Base-by-base conservation (phyloP, 768 basidiomycete genomes). In the Russula brevipes region DNA sequence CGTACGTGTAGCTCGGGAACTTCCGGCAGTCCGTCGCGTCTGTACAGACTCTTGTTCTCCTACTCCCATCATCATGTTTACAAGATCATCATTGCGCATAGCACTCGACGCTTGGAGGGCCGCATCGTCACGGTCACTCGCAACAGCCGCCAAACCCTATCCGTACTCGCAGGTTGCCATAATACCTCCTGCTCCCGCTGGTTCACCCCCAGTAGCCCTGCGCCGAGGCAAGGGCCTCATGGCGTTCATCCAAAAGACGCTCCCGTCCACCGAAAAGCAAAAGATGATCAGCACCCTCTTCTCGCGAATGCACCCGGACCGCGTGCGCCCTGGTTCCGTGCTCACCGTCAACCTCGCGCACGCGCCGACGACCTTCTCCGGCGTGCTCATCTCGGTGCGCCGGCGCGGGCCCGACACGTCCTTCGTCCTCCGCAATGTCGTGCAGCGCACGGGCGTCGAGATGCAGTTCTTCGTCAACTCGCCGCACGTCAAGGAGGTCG, bases 361-460 rank as follows among this genome's bases (percentile, higher is more conserved):
- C 63, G 85, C 91, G 6, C 89, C 90, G 9, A 88, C 85, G 16
- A 76, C 81, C 12, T 98, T 98, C 76, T 90, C 93, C 6, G 96
- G 96, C 41, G 89, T 98, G 50, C 79, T 98, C 61, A 81, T 97
- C 69, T 83, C 85, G 36, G 82, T 95, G 67, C 84, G 91, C 56
- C 82, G 91, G 69, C 83, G 89, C 44, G 95, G 94, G 1, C 80
- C 85, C 35, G 91, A 93, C 76, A 94, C 92, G 33, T 88, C 86
- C n/a, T 90, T 98, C 71, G 79, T 86, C 57, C 76, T 98, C 56
- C 83, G 96, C 66, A 98, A 98, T 75, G 84, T 97, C 67, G 82
- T 98, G 57, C 89, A 92, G 69, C 82, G 93, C 66, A 92, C 89
- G 12, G 95, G 94, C 12, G 88, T 97, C 44, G 96, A 98, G 79